Percentiles rank a stretch among this genome's conserved stretches.
phyloP scores from a whole-genome alignment of 2,329 filamentous ascomycete genomes.

The Sporothrix brunneoviolacea region DNA sequence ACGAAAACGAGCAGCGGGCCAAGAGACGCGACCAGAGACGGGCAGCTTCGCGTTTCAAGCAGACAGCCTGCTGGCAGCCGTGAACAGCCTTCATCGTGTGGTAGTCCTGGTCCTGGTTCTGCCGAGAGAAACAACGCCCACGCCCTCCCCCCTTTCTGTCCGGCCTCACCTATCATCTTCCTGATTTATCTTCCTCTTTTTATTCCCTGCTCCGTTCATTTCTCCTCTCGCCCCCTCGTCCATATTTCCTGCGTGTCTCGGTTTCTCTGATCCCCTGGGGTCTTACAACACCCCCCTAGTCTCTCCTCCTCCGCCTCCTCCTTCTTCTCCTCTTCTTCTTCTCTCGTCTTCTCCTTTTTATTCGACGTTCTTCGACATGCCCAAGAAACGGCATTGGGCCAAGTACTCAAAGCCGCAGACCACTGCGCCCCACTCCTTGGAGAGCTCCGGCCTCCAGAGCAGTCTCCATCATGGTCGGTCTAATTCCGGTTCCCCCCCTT shows the following conservation, averaged over 20 bases:
- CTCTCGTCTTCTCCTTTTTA: background rate
- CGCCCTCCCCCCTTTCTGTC: background rate
- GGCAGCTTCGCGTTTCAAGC: background rate
- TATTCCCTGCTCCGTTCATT: background rate
- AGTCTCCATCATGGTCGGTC: slow-evolving; percentile 18
- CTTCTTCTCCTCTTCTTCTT: background rate
- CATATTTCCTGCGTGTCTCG: slow-evolving; percentile 11
- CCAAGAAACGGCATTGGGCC: slow-evolving; percentile 54
- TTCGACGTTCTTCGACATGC: slow-evolving; percentile 38
- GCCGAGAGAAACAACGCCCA: background rate
- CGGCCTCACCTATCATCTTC: background rate
- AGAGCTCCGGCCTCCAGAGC: slow-evolving; percentile 26
- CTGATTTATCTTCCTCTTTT: background rate
- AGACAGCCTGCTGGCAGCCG: slow-evolving; percentile 5
- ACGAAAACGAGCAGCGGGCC: background rate
- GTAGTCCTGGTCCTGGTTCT: background rate
- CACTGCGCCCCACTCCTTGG: slow-evolving; percentile 45
- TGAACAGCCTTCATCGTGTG: background rate
- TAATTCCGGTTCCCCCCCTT: background rate
- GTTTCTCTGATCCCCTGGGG: slow-evolving; percentile 6
- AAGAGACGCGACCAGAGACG: background rate
- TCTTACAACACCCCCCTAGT: slow-evolving; percentile 7
- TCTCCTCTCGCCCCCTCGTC: background rate
- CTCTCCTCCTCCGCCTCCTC: background rate
- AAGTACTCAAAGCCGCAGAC: slow-evolving; percentile 54